These are phyloP conservation scores for Sphagnum magellanicum DNA, from an alignment of 228 moss, liverwort and hornwort species.

Conservation along the genomic window DNA sequence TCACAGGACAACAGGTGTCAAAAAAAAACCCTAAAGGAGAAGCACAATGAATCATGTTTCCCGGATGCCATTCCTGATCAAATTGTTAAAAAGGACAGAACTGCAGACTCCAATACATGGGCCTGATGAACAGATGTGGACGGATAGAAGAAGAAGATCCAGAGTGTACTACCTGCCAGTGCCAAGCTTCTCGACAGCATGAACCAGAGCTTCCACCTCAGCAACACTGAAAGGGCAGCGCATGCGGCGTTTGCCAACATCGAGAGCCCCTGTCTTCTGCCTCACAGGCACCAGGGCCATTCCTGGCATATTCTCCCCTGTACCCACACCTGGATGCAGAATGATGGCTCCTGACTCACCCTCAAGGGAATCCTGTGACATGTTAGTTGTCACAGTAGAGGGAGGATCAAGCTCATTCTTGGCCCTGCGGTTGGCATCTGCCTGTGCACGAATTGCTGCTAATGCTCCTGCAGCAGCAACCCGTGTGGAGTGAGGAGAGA, in stretches of 20 bases:
- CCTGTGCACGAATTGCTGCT: constrained; percentile 95
- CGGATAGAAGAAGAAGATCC: neutral
- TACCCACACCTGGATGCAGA: constrained; percentile 71
- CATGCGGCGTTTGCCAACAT: constrained; percentile 86
- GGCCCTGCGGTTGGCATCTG: constrained; percentile 75
- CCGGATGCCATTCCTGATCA: too few species aligned
- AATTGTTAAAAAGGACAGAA: too few species aligned
- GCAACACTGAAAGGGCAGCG: constrained; percentile 91
- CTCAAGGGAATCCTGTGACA: constrained; percentile 57
- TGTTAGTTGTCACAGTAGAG: constrained; percentile 17
- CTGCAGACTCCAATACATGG: too few species aligned
- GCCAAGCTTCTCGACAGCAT: constrained; percentile 98
- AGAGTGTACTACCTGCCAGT: constrained; percentile 85
- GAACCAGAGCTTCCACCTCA: constrained; percentile 92
- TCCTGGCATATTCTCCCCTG: constrained; percentile 66
- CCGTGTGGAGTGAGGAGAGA: constrained; percentile 83
- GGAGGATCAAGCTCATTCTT: constrained; percentile 65
- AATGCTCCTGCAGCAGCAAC: constrained; percentile 94
- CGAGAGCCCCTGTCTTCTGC: constrained; percentile 66
- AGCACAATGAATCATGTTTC: neutral
- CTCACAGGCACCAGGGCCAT: constrained; percentile 83
- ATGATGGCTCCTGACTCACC: constrained; percentile 85
- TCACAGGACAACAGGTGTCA: neutral
- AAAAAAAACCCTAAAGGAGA: neutral
- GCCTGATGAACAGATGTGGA: too few species aligned